Evolutionary conservation across 106 monocot species (phyloP).

Genomic region (Apostasia shenzhenica): DNA sequence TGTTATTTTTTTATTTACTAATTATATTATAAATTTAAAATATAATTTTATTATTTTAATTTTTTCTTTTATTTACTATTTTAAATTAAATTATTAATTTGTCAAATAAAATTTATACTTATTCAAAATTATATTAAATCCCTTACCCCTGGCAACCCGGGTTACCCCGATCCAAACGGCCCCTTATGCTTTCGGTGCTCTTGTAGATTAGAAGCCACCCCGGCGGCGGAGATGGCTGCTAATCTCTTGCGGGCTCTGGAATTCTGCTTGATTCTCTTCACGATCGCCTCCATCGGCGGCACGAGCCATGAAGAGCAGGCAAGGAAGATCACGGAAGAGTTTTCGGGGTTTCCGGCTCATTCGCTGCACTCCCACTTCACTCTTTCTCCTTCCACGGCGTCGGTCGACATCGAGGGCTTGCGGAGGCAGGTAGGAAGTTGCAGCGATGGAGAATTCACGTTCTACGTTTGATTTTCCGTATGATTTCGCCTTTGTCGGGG

Average conservation of each 20-base stretch:
- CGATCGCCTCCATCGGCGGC: neutral
- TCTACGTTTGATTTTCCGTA: neutral
- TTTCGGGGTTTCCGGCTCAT: constrained; percentile 11
- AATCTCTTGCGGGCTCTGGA: neutral
- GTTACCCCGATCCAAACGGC: too few relatives aligned
- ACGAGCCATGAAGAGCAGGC: neutral
- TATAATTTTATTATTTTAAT: neutral
- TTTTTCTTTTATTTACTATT: neutral
- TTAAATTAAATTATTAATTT: too few relatives aligned
- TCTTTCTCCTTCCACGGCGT: neutral
- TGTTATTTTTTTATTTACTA: too few relatives aligned
- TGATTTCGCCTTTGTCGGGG: neutral
- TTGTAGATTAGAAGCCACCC: neutral
- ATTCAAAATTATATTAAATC: too few relatives aligned
- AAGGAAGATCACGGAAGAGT: constrained; percentile 20
- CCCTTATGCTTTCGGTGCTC: neutral
- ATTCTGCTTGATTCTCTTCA: neutral
- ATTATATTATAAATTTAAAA: neutral
- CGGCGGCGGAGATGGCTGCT: neutral
- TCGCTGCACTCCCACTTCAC: neutral
- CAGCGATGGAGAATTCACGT: neutral
- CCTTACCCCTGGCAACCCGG: too few relatives aligned
- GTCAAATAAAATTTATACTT: too few relatives aligned
- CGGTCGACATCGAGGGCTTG: constrained; percentile 17
- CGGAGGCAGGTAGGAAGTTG: constrained; percentile 12